Evolutionary conservation across 2,329 filamentous ascomycete genomes (phyloP), one percentile per base, ranked within the genome.

Genomic region (Ophiostoma montium): DNA sequence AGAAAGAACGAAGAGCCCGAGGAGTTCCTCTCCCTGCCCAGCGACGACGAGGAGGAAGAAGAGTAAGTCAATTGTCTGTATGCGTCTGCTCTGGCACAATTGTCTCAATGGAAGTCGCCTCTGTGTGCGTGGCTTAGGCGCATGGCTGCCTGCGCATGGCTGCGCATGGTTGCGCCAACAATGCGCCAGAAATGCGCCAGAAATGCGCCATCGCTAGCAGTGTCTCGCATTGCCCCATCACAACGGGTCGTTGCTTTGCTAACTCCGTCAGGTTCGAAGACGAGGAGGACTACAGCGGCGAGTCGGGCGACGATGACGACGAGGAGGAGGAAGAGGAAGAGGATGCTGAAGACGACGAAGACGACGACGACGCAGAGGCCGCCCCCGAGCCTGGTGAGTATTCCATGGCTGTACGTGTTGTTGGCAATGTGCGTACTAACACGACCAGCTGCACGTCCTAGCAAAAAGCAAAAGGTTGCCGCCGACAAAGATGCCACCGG

Each of bases 1-100:
- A 70, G 71, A 66, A 72, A 71, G 21, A 69, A 72, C 54, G 50
- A 51, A 19, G 69, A 72, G 59, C 5, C 23, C 8, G 70, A 72
- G 60, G 71, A 74, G 63, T 70, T 75, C 32, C 68, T 75, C 53
- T 72, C 71, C 53, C 69, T 75, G 49, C 71, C 72, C 48, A 71
- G 72, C 52, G 71, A 67, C 44, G 67, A 68, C 44, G 70, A 67
- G 39, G 70, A 74, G 57, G 71, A 74, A 60, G 70, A 74, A 60
- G 72, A 74, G 72, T 75, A 68, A 68, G 71, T 62, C 60, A 43
- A 64, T 44, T 42, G 41, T 46, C 31, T 33, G 31, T 5, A 15
- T 15, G 13, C 12, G 10, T 33, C n/a, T n/a, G n/a, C n/a, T n/a
- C n/a, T 33, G 18, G 18, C 21, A 8, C 11, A 39, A 15, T 5